Evolutionary conservation across 2,329 filamentous ascomycete genomes (phyloP), one percentile per base, ranked within the genome.

Genomic region (Beauveria varroae): DNA sequence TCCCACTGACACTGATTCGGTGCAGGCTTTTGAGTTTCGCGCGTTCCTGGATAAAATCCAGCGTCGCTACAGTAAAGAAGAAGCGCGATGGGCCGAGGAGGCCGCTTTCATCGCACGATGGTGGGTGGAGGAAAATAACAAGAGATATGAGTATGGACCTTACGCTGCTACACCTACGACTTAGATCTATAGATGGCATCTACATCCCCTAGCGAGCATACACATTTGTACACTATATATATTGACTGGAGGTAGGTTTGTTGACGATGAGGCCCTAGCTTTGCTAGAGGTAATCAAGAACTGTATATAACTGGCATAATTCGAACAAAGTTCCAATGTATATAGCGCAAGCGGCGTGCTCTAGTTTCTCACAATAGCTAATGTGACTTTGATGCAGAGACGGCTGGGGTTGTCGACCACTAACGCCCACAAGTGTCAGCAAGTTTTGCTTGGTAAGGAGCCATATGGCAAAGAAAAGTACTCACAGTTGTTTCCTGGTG

Each of bases 111-210:
- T 73, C 16, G 68, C 70, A 3, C 65, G 70, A 18, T 74, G 73
- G 71, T 74, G 71, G 65, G 69, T 73, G 7, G 71, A 73, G 57
- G 72, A 74, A 64, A 74, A 74, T 51, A 68, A 68, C 63, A 73
- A 69, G 63, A 69, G 72, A 56, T 74, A 70, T 68, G 69, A 69
- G 62, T 72, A 72, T 64, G 68, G 63, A 26, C 58, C 58, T 26
- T 63, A 66, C 7, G 43, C 37, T 43, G 46, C 53, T 5, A 24
- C 37, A 24, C 43, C 46, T 7, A 50, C 49, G 2, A 2, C 40
- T 26, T 46, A 20, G 26, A 10, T 40, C 20, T 20, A 41, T 26
- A 30, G 34, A 30, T 16, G n/a, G 22, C 37, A 44, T 18, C 22
- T 59, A 49, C 57, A 59, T 59, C 49, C 34, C 20, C 20, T 34